Percentiles rank a stretch among this genome's conserved stretches.
Conservation (phyloP, 495 filamentous ascomycete genomes). For the Choiromyces venosus region DNA sequence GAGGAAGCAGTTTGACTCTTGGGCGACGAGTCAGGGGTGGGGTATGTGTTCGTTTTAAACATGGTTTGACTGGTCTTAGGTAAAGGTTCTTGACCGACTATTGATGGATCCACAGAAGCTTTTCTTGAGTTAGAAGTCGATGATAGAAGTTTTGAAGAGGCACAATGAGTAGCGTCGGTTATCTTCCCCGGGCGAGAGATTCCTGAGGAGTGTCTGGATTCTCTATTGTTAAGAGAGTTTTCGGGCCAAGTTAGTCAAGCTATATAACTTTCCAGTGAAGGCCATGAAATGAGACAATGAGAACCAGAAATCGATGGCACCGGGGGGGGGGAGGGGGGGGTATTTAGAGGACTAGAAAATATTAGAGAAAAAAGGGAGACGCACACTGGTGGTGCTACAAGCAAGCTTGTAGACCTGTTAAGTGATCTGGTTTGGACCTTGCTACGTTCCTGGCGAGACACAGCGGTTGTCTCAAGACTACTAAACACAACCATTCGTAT, state of each 20-base stretch:
- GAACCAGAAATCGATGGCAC: background rate
- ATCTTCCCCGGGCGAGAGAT: background rate
- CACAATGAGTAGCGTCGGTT: background rate
- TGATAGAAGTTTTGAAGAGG: background rate
- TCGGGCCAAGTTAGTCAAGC: background rate
- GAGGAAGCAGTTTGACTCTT: slow-evolving; percentile 8
- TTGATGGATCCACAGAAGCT: background rate
- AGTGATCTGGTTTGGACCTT: background rate
- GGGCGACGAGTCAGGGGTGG: slow-evolving; percentile 28
- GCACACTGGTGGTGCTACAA: background rate
- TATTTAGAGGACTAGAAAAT: background rate
- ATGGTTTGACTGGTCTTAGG: background rate
- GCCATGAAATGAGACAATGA: background rate
- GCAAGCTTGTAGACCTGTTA: background rate
- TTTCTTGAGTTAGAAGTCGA: background rate
- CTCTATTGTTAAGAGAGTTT: background rate
- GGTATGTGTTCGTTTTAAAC: slow-evolving; percentile 11
- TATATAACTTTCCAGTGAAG: background rate
- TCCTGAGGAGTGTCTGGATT: background rate
- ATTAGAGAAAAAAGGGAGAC: background rate
- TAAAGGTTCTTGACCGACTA: background rate
- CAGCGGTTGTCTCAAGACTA: background rate
- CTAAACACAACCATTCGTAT: background rate
- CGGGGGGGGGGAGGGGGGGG: no score
- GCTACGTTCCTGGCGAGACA: background rate